A percentile compares a stretch with the other conserved stretches of the same genome.
Conservation (phyloP, 192 early-diverging fungal species). For the Entophlyctis luteolus region DNA sequence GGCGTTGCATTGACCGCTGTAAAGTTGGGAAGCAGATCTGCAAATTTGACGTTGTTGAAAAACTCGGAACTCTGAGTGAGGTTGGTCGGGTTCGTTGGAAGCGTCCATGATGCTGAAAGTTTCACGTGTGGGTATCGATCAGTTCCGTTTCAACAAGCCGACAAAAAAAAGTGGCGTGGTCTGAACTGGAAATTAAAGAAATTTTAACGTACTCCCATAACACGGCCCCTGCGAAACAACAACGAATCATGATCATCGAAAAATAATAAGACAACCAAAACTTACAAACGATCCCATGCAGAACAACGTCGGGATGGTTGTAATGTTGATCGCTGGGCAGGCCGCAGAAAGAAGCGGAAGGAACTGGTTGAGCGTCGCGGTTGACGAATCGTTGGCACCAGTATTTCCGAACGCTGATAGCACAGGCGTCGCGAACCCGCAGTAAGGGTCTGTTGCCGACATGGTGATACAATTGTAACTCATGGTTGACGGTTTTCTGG, state of each 20-base stretch:
- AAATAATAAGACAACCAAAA: too few species aligned
- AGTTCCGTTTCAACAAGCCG: too few species aligned
- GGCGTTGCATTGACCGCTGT: background rate
- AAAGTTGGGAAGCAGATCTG: background rate
- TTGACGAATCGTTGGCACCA: background rate
- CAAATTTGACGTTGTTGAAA: slow-evolving; percentile 13
- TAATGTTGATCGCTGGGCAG: slow-evolving; percentile 2
- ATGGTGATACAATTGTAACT: too few species aligned
- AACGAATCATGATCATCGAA: too few species aligned
- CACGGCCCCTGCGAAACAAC: too few species aligned
- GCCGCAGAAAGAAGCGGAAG: background rate
- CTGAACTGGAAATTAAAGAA: too few species aligned
- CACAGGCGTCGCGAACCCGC: slow-evolving; percentile 5
- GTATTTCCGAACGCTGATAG: background rate
- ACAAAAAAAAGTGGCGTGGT: too few species aligned
- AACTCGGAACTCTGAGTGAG: background rate
- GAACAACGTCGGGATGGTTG: background rate
- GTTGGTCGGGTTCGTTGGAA: slow-evolving; percentile 12
- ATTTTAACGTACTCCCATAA: too few species aligned
- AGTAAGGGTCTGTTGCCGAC: slow-evolving; percentile 5
- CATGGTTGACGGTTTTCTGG: too few species aligned
- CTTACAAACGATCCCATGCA: slow-evolving; percentile 6
- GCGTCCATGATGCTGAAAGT: slow-evolving; percentile 1
- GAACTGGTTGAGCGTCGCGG: slow-evolving; percentile 12
- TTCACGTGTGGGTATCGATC: too few species aligned